A percentile compares a stretch with the other conserved stretches of the same genome.
phyloP scores from a whole-genome alignment of 805 yeast genomes.

The Kodamaea kakaduensis region DNA sequence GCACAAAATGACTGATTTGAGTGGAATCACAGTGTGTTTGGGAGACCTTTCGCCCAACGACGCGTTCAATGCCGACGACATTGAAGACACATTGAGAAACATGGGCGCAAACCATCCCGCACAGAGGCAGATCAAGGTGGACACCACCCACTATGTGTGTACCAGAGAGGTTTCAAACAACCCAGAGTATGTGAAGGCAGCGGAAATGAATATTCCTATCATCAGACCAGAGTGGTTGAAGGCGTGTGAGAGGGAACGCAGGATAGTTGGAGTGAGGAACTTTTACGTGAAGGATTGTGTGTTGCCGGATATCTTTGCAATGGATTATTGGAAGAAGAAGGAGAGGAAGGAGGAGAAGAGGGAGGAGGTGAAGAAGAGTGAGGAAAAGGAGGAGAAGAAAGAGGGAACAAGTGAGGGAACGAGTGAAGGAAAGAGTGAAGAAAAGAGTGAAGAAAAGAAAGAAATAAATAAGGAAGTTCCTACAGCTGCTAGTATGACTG shows the following conservation, averaged over 20 bases:
- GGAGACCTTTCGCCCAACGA: constrained; percentile 70
- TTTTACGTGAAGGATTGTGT: constrained; percentile 62
- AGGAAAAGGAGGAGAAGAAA: constrained; percentile 5
- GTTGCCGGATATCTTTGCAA: constrained; percentile 41
- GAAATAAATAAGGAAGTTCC: constrained; percentile 2
- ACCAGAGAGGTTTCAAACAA: constrained; percentile 54
- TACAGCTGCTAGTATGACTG: no score
- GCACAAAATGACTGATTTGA: constrained; percentile 92
- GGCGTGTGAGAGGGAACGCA: constrained; percentile 85
- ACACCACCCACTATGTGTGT: constrained; percentile 92
- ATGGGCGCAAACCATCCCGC: constrained; percentile 77
- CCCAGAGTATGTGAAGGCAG: constrained; percentile 73
- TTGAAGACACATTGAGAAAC: constrained; percentile 55
- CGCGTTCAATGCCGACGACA: constrained; percentile 44
- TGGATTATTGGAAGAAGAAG: constrained; percentile 34
- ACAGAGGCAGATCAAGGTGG: constrained; percentile 71
- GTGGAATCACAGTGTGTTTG: constrained; percentile 87
- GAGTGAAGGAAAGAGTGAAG: constrained; percentile 12
- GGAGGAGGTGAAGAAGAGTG: neutral
- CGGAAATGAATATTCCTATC: constrained; percentile 82
- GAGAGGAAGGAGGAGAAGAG: neutral
- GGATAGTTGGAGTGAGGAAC: constrained; percentile 90
- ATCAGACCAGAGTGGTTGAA: constrained; percentile 96
- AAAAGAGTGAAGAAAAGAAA: constrained; percentile 2
- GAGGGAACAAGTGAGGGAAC: constrained; percentile 12